Evolutionary conservation across 495 filamentous ascomycete genomes (phyloP).

Genomic region (Hyaloscypha hepaticicola): DNA sequence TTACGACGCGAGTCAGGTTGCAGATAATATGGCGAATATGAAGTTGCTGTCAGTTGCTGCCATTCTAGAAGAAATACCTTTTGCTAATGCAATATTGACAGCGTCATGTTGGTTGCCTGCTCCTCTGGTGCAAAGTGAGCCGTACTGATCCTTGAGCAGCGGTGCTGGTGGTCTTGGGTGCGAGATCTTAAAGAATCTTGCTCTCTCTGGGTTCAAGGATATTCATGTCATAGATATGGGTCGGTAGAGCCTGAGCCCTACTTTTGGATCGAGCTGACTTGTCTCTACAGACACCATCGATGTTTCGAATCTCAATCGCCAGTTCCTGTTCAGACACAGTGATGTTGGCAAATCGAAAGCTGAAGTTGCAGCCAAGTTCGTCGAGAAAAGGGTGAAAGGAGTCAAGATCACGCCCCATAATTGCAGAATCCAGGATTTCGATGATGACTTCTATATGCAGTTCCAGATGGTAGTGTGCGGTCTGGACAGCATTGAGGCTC

Average conservation of each 20-base stretch:
- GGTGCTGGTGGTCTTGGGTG: constrained; percentile 95
- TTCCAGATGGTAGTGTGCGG: constrained; percentile 93
- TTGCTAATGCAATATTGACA: constrained; percentile 12
- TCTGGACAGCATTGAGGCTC: constrained; percentile 95
- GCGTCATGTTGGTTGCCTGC: constrained; percentile 32
- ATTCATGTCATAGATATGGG: constrained; percentile 99
- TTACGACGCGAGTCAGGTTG: constrained; percentile 60
- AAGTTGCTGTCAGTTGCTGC: constrained; percentile 64
- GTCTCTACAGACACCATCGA: constrained; percentile 79
- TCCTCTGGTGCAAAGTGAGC: background rate
- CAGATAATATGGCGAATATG: constrained; percentile 57
- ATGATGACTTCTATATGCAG: constrained; percentile 97
- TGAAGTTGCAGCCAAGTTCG: constrained; percentile 86
- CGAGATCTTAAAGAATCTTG: constrained; percentile 95
- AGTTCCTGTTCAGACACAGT: constrained; percentile 90
- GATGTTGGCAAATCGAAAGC: constrained; percentile 96
- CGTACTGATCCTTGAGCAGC: constrained; percentile 42
- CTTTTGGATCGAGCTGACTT: constrained; percentile 6
- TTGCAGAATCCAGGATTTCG: constrained; percentile 95
- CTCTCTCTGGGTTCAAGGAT: constrained; percentile 91
- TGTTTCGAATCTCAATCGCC: constrained; percentile 95
- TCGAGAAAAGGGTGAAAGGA: constrained; percentile 82
- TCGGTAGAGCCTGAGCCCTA: constrained; percentile 29
- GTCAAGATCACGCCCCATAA: constrained; percentile 92
- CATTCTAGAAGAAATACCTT: background rate